phyloP scores from a whole-genome alignment of 1,139 yeast genomes.

The Taphrina wiesneri region DNA sequence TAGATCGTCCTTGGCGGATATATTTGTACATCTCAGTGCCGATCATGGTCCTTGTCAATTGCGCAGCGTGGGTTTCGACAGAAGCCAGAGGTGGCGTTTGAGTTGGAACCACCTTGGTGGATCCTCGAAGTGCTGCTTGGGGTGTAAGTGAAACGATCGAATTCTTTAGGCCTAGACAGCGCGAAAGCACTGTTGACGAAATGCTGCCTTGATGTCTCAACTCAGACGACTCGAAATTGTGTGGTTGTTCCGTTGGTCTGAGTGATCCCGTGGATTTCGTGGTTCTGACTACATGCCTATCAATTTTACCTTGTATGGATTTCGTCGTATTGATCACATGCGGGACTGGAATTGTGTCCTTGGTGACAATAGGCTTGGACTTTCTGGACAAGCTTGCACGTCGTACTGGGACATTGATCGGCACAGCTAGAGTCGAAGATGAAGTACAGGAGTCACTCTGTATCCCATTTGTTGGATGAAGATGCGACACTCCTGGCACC shows the following conservation, averaged over 20 bases:
- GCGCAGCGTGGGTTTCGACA: neutral
- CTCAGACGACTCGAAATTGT: neutral
- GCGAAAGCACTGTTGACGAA: neutral
- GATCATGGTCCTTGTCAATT: conserved; percentile 7
- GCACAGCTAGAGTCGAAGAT: neutral
- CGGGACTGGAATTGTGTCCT: neutral
- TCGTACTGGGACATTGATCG: neutral
- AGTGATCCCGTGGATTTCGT: neutral
- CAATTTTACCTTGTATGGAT: neutral
- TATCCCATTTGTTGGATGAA: neutral
- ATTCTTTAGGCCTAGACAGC: neutral
- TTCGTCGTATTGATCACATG: neutral
- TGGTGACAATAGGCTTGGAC: neutral
- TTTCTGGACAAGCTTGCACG: neutral
- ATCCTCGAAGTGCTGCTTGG: neutral
- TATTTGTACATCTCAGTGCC: conserved; percentile 27
- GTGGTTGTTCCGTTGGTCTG: neutral
- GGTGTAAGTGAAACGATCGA: neutral
- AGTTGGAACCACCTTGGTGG: neutral
- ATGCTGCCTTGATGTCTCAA: neutral
- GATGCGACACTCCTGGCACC: neutral
- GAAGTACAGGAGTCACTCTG: neutral
- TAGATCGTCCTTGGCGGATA: conserved; percentile 8
- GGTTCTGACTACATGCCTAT: neutral
- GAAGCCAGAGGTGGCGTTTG: neutral